A percentile compares a stretch with the other conserved stretches of the same genome.
Conservation (phyloP, 768 basidiomycete genomes). For the Amanita jacksonii region DNA sequence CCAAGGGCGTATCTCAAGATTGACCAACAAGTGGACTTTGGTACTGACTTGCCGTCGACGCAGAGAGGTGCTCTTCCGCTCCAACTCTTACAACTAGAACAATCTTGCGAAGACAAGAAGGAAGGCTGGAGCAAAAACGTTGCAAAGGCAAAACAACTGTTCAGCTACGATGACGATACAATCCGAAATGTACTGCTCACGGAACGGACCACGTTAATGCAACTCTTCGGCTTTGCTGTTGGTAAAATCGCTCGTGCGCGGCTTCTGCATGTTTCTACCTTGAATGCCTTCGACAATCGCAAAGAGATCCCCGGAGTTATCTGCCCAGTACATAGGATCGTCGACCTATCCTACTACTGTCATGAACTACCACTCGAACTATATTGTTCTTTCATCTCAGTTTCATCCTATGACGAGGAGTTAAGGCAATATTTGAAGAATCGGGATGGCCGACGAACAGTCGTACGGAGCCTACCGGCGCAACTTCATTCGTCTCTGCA, state of each 20-base stretch:
- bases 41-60: conserved; percentile 26
- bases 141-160: conserved; percentile 40
- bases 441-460: conserved; percentile 36
- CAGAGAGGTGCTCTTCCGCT: conserved; percentile 29
- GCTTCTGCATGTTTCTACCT: conserved; percentile 48
- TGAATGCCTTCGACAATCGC: conserved; percentile 35
- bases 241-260: conserved; percentile 59
- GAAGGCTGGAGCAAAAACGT: conserved; percentile 37
- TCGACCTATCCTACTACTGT: conserved; percentile 51
- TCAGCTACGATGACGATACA: conserved; percentile 40
- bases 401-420: conserved; percentile 45
- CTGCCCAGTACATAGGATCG: conserved; percentile 43
- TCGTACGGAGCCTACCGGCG: conserved; percentile 44
- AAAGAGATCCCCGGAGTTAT: conserved; percentile 34
- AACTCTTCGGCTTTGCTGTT: conserved; percentile 65
- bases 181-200: conserved; percentile 56
- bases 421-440: conserved; percentile 42
- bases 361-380: conserved; percentile 56
- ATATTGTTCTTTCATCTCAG: conserved; percentile 56
- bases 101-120: conserved; percentile 29
- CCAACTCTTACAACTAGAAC: conserved; percentile 38
- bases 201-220: conserved; percentile 62
- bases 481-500: conserved; percentile 43
- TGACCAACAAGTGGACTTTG: conserved; percentile 47
- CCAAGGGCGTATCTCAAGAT: conserved; percentile 36